Conservation (phyloP, 805 yeast species). For the Gaillardinia entomophila region DNA sequence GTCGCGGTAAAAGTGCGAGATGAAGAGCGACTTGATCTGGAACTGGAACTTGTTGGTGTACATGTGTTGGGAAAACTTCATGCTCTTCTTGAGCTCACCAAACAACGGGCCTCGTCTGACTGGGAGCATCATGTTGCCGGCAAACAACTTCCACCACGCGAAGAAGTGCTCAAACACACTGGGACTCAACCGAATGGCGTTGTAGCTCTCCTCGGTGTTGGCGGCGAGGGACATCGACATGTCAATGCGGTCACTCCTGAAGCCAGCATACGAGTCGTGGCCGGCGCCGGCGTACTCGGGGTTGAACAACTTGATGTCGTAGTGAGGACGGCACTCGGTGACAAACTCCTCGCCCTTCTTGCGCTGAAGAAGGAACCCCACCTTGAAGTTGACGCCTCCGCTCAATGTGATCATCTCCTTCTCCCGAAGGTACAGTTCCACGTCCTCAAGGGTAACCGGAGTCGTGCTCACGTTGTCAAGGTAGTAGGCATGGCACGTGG, state of each 20-base stretch:
- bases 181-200: conserved; percentile 76
- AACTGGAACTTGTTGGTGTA: conserved; percentile 78
- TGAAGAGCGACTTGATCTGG: conserved; percentile 61
- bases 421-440: conserved; percentile 22
- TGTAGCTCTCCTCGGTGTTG: conserved; percentile 40
- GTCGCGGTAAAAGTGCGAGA: conserved; percentile 67
- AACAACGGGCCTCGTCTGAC: conserved; percentile 71
- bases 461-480: conserved; percentile 18
- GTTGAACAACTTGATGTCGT: conserved; percentile 49
- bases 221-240: conserved; percentile 38
- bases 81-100: conserved; percentile 45
- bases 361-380: conserved; percentile 58
- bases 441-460: background rate
- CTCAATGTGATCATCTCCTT: conserved; percentile 52
- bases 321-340: conserved; percentile 51
- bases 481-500: conserved; percentile 46
- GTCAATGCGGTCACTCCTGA: conserved; percentile 34
- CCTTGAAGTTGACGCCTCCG: conserved; percentile 54
- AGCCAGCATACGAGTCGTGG: conserved; percentile 38
- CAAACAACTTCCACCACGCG: conserved; percentile 81
- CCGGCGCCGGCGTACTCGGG: conserved; percentile 41
- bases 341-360: conserved; percentile 27
- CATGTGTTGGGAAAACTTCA: conserved; percentile 71
- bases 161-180: conserved; percentile 61
- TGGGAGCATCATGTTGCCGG: conserved; percentile 75